Evolutionary conservation across 805 yeast genomes (phyloP).

Genomic region (Candida lessepsii): DNA sequence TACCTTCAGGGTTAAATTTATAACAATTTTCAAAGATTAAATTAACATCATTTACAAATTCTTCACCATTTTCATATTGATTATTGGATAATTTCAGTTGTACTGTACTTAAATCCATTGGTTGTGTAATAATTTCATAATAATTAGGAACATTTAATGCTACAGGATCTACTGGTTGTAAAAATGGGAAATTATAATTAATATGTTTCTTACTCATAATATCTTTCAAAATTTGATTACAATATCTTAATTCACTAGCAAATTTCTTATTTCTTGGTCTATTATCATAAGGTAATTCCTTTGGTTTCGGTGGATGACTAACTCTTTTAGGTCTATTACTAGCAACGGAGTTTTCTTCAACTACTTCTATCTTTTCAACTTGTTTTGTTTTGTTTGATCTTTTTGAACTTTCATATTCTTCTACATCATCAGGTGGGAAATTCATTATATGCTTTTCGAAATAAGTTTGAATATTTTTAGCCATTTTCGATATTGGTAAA

Average conservation of each 20-base stretch:
- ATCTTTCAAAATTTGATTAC: constrained; percentile 80
- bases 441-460: constrained; percentile 91
- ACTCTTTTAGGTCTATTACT: constrained; percentile 92
- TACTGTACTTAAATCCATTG: constrained; percentile 93
- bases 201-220: constrained; percentile 80
- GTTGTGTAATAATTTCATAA: constrained; percentile 79
- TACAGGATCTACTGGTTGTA: constrained; percentile 93
- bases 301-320: constrained; percentile 94
- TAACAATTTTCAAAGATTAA: constrained; percentile 88
- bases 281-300: constrained; percentile 87
- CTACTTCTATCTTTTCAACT: background rate
- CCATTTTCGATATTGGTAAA: constrained; percentile 88
- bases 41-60: constrained; percentile 78
- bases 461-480: constrained; percentile 81
- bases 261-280: constrained; percentile 89
- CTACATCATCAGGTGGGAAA: constrained; percentile 62
- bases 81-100: constrained; percentile 78
- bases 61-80: constrained; percentile 85
- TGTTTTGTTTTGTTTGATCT: constrained; percentile 14
- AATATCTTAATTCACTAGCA: constrained; percentile 85
- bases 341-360: constrained; percentile 52
- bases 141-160: constrained; percentile 92
- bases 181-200: constrained; percentile 82
- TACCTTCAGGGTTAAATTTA: constrained; percentile 92
- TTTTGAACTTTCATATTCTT: constrained; percentile 17